Evolutionary conservation across 1,284 basidiomycete species (phyloP).

Genomic region (Melampsora americana): DNA sequence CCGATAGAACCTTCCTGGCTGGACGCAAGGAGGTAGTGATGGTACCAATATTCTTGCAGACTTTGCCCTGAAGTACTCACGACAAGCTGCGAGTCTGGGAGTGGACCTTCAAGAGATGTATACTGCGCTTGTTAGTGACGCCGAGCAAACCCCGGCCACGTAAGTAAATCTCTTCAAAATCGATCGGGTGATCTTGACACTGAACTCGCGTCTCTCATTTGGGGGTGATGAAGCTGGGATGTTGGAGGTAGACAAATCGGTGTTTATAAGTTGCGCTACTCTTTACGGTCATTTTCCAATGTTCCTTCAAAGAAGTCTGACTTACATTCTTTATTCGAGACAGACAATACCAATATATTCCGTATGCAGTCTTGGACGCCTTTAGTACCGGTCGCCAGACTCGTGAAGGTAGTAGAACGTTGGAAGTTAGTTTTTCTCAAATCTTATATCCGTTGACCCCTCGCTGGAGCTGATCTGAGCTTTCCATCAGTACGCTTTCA

Average conservation of each 20-base stretch:
- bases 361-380: constrained; percentile 13
- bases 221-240: not conserved
- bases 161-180: not conserved
- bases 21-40: constrained; percentile 39
- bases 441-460: not conserved
- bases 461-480: not conserved
- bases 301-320: not conserved
- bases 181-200: not conserved
- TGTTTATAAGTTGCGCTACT: not conserved
- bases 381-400: constrained; percentile 16
- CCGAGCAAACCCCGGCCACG: constrained; percentile 21
- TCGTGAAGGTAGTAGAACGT: constrained; percentile 13
- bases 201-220: not conserved
- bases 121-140: constrained; percentile 48
- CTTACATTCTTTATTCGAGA: not conserved
- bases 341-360: constrained; percentile 9
- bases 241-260: constrained; percentile 5
- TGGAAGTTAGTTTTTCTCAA: not conserved
- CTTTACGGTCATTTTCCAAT: not conserved
- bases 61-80: constrained; percentile 12
- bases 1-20: constrained; percentile 46
- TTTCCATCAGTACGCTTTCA: constrained; percentile 2
- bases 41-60: constrained; percentile 11
- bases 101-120: constrained; percentile 49
- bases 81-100: constrained; percentile 44